Conservation (phyloP, 163 green algal species). For the Smithsoniella earleae region DNA sequence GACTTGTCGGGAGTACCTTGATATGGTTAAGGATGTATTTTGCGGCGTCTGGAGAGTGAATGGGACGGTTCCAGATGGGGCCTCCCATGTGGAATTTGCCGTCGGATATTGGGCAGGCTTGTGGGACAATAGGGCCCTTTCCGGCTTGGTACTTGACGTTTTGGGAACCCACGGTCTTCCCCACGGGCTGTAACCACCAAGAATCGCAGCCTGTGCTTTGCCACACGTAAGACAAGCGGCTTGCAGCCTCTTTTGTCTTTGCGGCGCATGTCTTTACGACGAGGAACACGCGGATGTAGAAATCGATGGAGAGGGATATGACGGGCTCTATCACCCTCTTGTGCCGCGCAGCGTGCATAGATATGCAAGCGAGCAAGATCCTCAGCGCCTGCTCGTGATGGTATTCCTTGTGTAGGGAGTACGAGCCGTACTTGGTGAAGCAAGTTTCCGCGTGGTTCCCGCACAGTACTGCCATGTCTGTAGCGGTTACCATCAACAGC, state of each 20-base stretch:
- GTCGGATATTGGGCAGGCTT: conserved; percentile 76
- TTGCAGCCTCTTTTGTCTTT: conserved; percentile 62
- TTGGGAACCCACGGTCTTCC: conserved; percentile 39
- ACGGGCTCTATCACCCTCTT: conserved; percentile 89
- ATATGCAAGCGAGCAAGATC: conserved; percentile 85
- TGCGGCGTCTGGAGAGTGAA: conserved; percentile 77
- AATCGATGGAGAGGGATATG: conserved; percentile 89
- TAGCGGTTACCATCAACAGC: conserved; percentile 89
- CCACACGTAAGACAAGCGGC: conserved; percentile 80
- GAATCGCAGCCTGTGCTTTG: conserved; percentile 78
- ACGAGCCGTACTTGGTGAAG: conserved; percentile 90
- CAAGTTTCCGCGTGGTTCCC: conserved; percentile 87
- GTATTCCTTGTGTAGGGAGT: conserved; percentile 82
- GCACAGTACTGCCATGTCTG: conserved; percentile 97
- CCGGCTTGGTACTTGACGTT: conserved; percentile 59
- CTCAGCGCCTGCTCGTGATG: conserved; percentile 91
- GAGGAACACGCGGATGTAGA: conserved; percentile 95
- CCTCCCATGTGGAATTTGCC: conserved; percentile 76
- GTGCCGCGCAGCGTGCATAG: conserved; percentile 64
- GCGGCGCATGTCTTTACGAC: conserved; percentile 73
- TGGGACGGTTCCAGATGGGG: conserved; percentile 80
- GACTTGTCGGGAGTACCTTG: conserved; percentile 19
- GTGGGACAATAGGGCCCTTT: conserved; percentile 53
- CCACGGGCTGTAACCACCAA: conserved; percentile 67
- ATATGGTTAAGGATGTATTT: conserved; percentile 43